Evolutionary conservation across 1,139 yeast species (phyloP), one percentile per base, ranked within the genome.

Genomic region (Ogataea hybrid): DNA sequence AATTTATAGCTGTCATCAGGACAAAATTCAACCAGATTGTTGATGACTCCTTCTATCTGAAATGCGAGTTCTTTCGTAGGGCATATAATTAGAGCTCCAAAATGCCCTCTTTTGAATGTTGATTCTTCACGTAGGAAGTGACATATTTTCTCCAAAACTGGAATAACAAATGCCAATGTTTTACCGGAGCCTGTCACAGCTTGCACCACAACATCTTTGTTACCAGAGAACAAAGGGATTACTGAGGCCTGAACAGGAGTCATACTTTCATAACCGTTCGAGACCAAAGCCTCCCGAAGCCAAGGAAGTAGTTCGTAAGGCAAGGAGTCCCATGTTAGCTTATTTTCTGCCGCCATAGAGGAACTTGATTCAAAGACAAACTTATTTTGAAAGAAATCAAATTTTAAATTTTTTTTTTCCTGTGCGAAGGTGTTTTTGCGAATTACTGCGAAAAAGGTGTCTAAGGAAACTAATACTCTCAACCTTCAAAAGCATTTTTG

Each of bases 141-240:
- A 32, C 74, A 64, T 25, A 83, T 64, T 61, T 78, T 79, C 54
- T 89, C 92, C 18, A 90, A 61, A 2, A 89, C 75, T 0, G 98
- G 98, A 4, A 92, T 73, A 8, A 80, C 79, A 64, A 85, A 92
- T 3, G 97, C 87, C 25, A 90, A 64, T 0, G 98, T 92, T 61
- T 92, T 92, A 8, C 98, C 98, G 0, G 97, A 89, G 0, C 98
- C 98, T 0, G 98, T 92, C 2, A 89, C 96, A 0, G 97, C 89
- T 59, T 90, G 96, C 2, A 89, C 97, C 8, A 94, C 95, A 8
- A 92, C 97, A 65, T 92, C 98, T 59, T 92, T 92, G 56, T 90
- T 85, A n/a, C 83, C 83, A 35, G 84, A n/a, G n/a, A n/a, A n/a
- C n/a, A n/a, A n/a, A n/a, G n/a, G n/a, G n/a, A n/a, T n/a, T n/a